Evolutionary conservation across 495 filamentous ascomycete species (phyloP), one percentile per base, ranked within the genome.

Genomic region (Amphirosellinia nigrospora): DNA sequence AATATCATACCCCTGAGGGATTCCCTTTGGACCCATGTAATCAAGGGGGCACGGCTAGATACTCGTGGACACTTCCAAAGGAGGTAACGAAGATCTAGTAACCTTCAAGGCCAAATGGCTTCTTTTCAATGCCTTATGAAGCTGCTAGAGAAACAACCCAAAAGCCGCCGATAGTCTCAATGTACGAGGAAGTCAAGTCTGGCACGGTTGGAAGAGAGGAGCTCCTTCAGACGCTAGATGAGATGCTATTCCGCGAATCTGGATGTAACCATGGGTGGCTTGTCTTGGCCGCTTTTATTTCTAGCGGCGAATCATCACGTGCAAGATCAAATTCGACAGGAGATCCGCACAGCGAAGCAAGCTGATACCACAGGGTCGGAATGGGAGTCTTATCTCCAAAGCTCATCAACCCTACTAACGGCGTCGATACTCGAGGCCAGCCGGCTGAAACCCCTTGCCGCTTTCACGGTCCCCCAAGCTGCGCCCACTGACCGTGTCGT

Each of bases 181-280:
- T 83, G 64, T 79, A 72, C 64, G 59, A 64, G 16, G 72, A 71
- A 7, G 55, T 72, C 4, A 46, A 73, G 0, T 15, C 58, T 0
- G 53, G 61, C 11, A n/a, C 7, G 4, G 7, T 39, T 32, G 4
- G 23, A 3, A 26, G 3, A 34, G 72, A 76, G 36, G 53, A 82
- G 55, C 41, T 82, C 1, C 66, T 77, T 3, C 81, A 85, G 16
- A 85, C 83, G 0, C 9, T 86, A 5, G 82, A 82, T 63, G 83
- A 86, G 69, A 75, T 76, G 66, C 76, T 85, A 1, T 85, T 79
- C 69, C 69, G 83, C 80, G 1, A 85, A 86, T 62, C 70, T 86
- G 0, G 84, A 86, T 66, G 82, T 85, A 0, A 82, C 82, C 0
- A 78, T 77, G 7, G 75, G 78, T 8, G 79, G 70, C 7, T 19